These are phyloP conservation scores for Dicorynia guianensis DNA, from an alignment of 306 rosid genomes.

Conservation along the genomic window DNA sequence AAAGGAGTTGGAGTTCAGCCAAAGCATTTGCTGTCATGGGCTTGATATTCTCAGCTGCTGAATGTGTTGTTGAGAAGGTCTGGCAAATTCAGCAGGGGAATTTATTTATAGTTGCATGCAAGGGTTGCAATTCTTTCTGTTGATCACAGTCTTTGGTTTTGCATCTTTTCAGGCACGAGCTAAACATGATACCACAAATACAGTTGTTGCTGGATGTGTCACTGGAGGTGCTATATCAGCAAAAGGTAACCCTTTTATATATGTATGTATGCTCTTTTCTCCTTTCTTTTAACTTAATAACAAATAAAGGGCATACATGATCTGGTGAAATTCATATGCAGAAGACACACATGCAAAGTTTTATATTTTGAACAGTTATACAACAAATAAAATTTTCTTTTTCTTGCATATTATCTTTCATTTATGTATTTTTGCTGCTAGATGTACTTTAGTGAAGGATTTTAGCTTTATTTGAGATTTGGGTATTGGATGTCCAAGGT, in stretches of 20 bases:
- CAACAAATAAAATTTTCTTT: too few relatives aligned
- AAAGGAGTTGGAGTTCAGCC: conserved; percentile 87
- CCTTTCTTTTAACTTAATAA: conserved; percentile 16
- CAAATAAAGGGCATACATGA: conserved; percentile 1
- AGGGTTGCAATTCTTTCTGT: conserved; percentile 30
- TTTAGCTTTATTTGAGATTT: too few relatives aligned
- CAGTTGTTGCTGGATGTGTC: conserved; percentile 85
- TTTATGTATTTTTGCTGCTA: conserved; percentile 9
- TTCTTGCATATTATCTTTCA: background rate
- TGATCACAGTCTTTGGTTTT: conserved; percentile 17
- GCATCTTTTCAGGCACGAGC: conserved; percentile 70
- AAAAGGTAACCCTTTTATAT: conserved; percentile 60
- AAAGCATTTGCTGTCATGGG: conserved; percentile 99
- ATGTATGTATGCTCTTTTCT: background rate
- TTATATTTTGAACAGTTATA: background rate
- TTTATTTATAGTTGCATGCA: conserved; percentile 14
- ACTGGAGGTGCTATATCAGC: conserved; percentile 95
- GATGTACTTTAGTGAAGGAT: background rate
- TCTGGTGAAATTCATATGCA: conserved; percentile 10
- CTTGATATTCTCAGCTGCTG: conserved; percentile 87
- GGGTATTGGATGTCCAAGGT: background rate
- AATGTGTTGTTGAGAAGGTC: conserved; percentile 95
- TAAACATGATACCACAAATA: conserved; percentile 84
- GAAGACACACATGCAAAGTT: conserved; percentile 4
- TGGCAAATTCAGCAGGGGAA: conserved; percentile 19